Percentiles rank a stretch among this genome's conserved stretches.
phyloP scores from a whole-genome alignment of 2,329 filamentous ascomycete species.

The Magnaporthiopsis incrustans region DNA sequence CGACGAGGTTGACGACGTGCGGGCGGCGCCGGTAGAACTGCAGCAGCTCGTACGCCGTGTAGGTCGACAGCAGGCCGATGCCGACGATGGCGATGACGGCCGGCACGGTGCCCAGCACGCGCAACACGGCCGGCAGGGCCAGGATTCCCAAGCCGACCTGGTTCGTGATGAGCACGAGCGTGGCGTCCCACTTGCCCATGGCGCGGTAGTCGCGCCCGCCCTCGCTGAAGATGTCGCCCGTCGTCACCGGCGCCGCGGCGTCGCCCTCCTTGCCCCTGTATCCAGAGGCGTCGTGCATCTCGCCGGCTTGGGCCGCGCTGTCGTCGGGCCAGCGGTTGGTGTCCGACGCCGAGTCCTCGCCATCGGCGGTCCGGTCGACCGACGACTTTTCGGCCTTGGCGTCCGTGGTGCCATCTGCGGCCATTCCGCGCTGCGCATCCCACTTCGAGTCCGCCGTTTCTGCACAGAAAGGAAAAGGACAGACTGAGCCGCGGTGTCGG shows the following conservation, averaged over 20 bases:
- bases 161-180: constrained; percentile 6
- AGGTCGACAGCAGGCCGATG: constrained; percentile 4
- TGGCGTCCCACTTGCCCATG: neutral
- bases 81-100: constrained; percentile 2
- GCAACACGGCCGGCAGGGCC: constrained; percentile 1
- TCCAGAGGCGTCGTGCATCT: neutral
- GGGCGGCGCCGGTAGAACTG: constrained; percentile 7
- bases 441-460: neutral
- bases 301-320: too few relatives aligned
- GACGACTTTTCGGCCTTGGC: neutral
- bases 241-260: neutral
- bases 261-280: neutral
- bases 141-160: constrained; percentile 2
- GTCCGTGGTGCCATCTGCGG: neutral
- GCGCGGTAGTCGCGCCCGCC: constrained; percentile 4
- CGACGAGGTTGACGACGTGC: constrained; percentile 6
- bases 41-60: constrained; percentile 7
- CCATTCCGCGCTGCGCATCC: neutral
- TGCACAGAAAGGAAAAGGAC: neutral
- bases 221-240: constrained; percentile 3
- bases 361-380: neutral
- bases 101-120: constrained; percentile 3
- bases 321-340: neutral
- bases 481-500: too few relatives aligned
- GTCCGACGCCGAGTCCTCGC: neutral